phyloP scores from a whole-genome alignment of 1,284 basidiomycete genomes.

The Fomitopsis betulina region DNA sequence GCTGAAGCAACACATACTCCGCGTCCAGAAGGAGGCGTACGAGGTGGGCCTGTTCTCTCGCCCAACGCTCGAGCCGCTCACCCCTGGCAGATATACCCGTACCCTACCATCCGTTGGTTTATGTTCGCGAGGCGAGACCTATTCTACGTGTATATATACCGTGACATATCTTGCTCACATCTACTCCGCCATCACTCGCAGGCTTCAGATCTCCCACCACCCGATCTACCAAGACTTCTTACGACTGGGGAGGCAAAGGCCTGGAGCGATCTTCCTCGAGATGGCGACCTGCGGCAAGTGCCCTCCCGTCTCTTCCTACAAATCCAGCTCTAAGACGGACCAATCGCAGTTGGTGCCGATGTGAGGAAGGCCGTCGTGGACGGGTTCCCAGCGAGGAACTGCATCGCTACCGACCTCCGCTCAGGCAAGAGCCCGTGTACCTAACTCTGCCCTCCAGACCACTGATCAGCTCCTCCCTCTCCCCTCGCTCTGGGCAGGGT shows the following conservation, averaged over 20 bases:
- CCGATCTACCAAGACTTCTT: conserved; percentile 41
- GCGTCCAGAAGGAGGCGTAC: conserved; percentile 39
- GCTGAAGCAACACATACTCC: conserved; percentile 39
- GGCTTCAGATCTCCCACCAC: conserved; percentile 32
- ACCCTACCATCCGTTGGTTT: conserved; percentile 39
- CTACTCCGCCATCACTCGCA: conserved; percentile 18
- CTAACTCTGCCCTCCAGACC: conserved; percentile 16
- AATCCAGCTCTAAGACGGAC: background rate
- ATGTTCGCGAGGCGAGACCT: conserved; percentile 32
- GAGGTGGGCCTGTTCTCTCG: conserved; percentile 18
- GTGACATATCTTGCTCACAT: background rate
- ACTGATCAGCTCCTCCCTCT: background rate
- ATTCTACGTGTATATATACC: background rate
- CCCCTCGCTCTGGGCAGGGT: conserved; percentile 21
- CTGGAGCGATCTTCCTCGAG: conserved; percentile 44
- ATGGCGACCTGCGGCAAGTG: conserved; percentile 45
- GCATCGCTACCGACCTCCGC: conserved; percentile 32
- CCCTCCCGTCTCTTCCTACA: background rate
- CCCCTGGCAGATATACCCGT: conserved; percentile 28
- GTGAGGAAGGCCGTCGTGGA: conserved; percentile 37
- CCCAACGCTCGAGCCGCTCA: too few relatives aligned
- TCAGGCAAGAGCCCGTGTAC: conserved; percentile 28
- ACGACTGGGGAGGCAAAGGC: conserved; percentile 31
- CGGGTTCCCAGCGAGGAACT: conserved; percentile 30
- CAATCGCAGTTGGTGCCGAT: conserved; percentile 38